phyloP scores from a whole-genome alignment of 192 early-diverging fungal species.

The Gigaspora rosea region DNA sequence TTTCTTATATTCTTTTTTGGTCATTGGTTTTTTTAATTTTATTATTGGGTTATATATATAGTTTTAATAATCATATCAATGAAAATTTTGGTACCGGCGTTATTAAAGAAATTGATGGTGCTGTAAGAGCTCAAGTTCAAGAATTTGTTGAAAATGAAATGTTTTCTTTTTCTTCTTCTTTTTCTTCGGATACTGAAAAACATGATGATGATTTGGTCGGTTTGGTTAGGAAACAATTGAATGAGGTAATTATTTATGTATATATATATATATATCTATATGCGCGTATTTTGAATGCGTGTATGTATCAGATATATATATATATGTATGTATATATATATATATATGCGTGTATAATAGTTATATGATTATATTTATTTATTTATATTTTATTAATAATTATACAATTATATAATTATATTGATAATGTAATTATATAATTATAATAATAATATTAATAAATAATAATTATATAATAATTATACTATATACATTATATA shows the following conservation, averaged over 20 bases:
- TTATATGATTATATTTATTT: no score
- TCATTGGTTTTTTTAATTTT: no score
- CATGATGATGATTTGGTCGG: neutral
- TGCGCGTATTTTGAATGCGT: neutral
- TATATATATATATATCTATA: no score
- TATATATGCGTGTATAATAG: neutral
- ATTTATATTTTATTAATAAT: neutral
- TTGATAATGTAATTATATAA: neutral
- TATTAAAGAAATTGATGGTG: neutral
- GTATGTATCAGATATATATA: neutral
- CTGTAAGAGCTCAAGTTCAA: constrained; percentile 13
- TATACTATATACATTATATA: no score
- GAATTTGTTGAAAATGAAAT: constrained; percentile 17
- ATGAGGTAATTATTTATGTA: neutral
- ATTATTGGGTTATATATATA: no score
- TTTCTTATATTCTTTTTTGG: no score
- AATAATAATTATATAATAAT: no score
- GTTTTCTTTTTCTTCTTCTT: neutral
- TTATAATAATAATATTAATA: neutral
- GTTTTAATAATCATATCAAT: no score
- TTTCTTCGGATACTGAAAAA: neutral
- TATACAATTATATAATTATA: neutral
- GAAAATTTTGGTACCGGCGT: no score
- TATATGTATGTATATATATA: neutral
- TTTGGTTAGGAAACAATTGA: constrained; percentile 14